Evolutionary conservation across 805 yeast genomes (phyloP).

Genomic region (Henningerozyma blattae): DNA sequence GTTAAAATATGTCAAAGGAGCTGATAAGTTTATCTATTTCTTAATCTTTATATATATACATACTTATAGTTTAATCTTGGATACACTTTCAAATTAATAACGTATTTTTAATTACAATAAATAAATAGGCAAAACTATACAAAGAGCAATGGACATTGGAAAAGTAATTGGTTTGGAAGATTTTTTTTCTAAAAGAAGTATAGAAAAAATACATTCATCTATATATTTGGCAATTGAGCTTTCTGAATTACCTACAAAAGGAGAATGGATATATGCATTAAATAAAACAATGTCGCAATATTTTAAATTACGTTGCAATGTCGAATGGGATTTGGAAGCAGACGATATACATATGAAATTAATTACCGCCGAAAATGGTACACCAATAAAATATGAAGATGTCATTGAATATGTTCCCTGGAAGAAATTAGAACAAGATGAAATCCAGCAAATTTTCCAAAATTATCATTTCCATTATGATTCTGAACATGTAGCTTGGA

Average conservation of each 20-base stretch:
- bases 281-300: background rate
- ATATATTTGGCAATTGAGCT: background rate
- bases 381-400: slow-evolving; percentile 4
- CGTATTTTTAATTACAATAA: too few species aligned
- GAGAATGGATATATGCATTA: background rate
- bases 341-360: background rate
- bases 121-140: too few species aligned
- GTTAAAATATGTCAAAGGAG: too few species aligned
- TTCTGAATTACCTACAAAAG: background rate
- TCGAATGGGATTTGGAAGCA: background rate
- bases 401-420: slow-evolving; percentile 6
- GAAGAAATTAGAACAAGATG: slow-evolving; percentile 2
- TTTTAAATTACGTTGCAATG: background rate
- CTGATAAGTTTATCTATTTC: too few species aligned
- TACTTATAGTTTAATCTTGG: too few species aligned
- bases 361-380: background rate
- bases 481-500: slow-evolving; percentile 9
- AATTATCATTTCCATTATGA: slow-evolving; percentile 5
- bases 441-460: slow-evolving; percentile 7
- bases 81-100: too few species aligned
- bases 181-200: background rate
- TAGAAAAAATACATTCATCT: background rate
- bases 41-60: too few species aligned
- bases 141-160: too few species aligned
- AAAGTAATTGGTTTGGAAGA: background rate